Evolutionary conservation across 345 rosid species (phyloP), one percentile per base, ranked within the genome.

Genomic region (Gossypium bickii): DNA sequence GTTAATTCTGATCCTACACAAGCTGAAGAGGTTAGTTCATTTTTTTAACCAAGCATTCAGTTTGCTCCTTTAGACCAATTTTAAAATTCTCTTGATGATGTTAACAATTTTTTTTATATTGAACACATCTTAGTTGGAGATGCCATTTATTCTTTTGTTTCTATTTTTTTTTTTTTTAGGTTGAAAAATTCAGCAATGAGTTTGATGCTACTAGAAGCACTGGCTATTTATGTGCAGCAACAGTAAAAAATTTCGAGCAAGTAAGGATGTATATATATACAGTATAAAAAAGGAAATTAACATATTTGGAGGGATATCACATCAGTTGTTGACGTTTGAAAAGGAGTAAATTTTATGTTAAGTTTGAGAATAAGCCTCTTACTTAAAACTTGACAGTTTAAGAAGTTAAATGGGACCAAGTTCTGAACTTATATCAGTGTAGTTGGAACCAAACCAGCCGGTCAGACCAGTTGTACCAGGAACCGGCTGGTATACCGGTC

Each of bases 1-100:
- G 94, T 93, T 58, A 95, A 93, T 80, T 95, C 99, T 69, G 98
- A 94, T 65, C 99, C 99, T 48, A 95, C 98, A 6, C 83, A 81
- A 78, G 76, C 85, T 71, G 83, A 89, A 45, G 99, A 95, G 92
- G 98, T 92, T 68, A 49, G 80, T 78, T 78, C 25, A 25, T 69
- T 24, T 15, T 3, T 68, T 47, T 38, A 25, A 29, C 9, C 9
- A 2, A 67, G 57, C 20, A 47, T 52, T 5, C 51, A n/a, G 44
- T 73, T 41, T 70, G 15, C 20, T 61, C 7, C 17, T 16, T 9
- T 18, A 2, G 12, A 45, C 41, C 41, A 44, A 70, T 56, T 82
- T 8, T 53, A 71, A 53, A 65, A 13, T 12, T 4, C 24, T 53
- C 13, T 72, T 15, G 18, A 22, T 43, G 41, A 16, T 72, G 9